Evolutionary conservation across 2,329 filamentous ascomycete genomes (phyloP).

Genomic region (Scedosporium apiospermum): DNA sequence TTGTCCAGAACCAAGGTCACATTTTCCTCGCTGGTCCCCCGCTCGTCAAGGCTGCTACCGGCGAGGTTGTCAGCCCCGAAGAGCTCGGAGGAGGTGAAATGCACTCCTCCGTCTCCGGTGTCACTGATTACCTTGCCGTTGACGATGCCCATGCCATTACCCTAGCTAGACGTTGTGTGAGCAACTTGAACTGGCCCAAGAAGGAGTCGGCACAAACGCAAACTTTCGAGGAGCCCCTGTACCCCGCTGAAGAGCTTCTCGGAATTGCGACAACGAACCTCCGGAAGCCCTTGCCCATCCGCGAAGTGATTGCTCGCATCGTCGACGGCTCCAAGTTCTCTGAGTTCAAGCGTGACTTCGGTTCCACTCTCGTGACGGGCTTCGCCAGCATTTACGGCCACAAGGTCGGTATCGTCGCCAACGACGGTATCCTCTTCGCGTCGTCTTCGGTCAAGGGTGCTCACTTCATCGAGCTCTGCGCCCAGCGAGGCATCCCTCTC

Average conservation of each 20-base stretch:
- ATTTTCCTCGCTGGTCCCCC: constrained; percentile 95
- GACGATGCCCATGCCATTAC: constrained; percentile 88
- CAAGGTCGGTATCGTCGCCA: constrained; percentile 85
- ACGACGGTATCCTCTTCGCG: constrained; percentile 92
- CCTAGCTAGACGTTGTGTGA: constrained; percentile 72
- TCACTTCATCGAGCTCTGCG: constrained; percentile 93
- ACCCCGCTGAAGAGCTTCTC: constrained; percentile 68
- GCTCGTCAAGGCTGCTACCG: constrained; percentile 90
- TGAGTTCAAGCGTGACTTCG: constrained; percentile 92
- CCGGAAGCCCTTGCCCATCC: constrained; percentile 72
- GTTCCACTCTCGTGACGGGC: constrained; percentile 79
- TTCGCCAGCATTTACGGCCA: constrained; percentile 88
- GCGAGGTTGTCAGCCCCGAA: constrained; percentile 83
- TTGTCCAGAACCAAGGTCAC: constrained; percentile 90
- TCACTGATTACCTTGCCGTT: constrained; percentile 90
- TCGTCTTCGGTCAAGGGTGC: constrained; percentile 85
- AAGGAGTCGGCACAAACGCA: constrained; percentile 28
- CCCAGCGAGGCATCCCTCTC: constrained; percentile 79
- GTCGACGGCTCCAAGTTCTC: constrained; percentile 85
- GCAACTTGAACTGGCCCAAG: constrained; percentile 81
- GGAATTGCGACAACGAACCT: constrained; percentile 89
- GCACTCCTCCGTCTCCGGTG: constrained; percentile 83
- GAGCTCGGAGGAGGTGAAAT: constrained; percentile 84
- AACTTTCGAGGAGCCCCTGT: constrained; percentile 64
- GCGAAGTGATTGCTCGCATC: constrained; percentile 85